Evolutionary conservation across 23 red algal species (phyloP).

Genomic region (Rhodosorus marinus): DNA sequence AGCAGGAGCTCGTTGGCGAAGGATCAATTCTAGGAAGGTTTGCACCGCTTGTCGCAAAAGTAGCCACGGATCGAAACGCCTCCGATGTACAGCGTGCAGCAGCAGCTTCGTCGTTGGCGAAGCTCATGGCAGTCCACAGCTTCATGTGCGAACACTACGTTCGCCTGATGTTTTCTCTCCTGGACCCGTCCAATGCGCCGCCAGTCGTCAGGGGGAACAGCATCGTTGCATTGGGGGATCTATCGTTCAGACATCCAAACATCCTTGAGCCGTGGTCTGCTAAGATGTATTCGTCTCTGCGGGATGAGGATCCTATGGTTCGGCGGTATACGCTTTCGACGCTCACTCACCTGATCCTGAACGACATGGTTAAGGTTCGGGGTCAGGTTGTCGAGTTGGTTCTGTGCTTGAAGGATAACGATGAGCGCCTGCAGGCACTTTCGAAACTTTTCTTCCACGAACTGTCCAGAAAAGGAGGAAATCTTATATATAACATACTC

Average conservation of each 20-base stretch:
- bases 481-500: conserved; percentile 62
- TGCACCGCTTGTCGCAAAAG: conserved; percentile 10
- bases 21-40: conserved; percentile 22
- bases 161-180: conserved; percentile 30
- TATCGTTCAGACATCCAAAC: conserved; percentile 77
- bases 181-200: conserved; percentile 13
- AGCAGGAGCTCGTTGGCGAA: conserved; percentile 13
- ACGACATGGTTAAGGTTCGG: conserved; percentile 88
- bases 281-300: conserved; percentile 36
- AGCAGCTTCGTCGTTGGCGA: conserved; percentile 37
- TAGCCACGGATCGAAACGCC: conserved; percentile 12
- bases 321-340: conserved; percentile 56
- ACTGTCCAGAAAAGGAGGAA: conserved; percentile 30
- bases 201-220: conserved; percentile 46
- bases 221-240: conserved; percentile 52
- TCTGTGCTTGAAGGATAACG: conserved; percentile 36
- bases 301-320: conserved; percentile 27
- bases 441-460: conserved; percentile 63
- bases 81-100: conserved; percentile 14
- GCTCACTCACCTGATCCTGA: conserved; percentile 69
- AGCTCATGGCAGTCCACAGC: conserved; percentile 47
- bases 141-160: conserved; percentile 40
- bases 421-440: conserved; percentile 37
- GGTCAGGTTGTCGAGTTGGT: conserved; percentile 65
- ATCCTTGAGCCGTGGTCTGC: conserved; percentile 71